Conservation (phyloP, 495 filamentous ascomycete species). For the Penicillium riverlandense region DNA sequence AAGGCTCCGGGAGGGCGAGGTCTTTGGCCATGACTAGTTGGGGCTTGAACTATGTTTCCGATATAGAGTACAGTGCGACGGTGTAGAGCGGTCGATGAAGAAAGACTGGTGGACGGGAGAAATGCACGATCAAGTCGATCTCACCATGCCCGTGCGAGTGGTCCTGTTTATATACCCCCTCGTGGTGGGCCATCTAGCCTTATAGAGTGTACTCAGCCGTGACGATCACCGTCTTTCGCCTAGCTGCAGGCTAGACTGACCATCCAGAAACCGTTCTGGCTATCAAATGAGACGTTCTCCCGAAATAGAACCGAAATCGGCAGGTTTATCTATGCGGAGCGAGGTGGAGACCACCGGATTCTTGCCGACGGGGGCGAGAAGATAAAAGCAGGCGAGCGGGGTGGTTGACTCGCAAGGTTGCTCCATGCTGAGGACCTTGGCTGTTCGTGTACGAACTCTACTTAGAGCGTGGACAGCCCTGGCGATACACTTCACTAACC, state of each 20-base stretch:
- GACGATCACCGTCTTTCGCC: constrained; percentile 6
- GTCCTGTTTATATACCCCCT: no score
- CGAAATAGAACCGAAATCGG: constrained; percentile 9
- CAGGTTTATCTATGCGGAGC: no score
- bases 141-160: no score
- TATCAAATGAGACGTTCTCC: background rate
- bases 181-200: no score
- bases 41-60: background rate
- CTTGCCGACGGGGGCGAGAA: background rate
- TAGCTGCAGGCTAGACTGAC: background rate
- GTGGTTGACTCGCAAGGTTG: constrained; percentile 6
- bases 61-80: background rate
- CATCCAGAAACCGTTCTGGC: no score
- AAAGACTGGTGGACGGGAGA: no score
- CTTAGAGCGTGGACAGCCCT: background rate
- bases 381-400: no score
- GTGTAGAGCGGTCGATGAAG: background rate
- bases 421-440: constrained; percentile 18
- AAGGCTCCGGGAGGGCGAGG: constrained; percentile 45
- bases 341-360: constrained; percentile 2
- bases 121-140: no score
- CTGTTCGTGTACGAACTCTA: constrained; percentile 1
- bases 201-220: background rate
- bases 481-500: background rate
- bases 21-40: constrained; percentile 1